phyloP scores from a whole-genome alignment of 2,329 filamentous ascomycete species.

The Aureobasidium sp. region DNA sequence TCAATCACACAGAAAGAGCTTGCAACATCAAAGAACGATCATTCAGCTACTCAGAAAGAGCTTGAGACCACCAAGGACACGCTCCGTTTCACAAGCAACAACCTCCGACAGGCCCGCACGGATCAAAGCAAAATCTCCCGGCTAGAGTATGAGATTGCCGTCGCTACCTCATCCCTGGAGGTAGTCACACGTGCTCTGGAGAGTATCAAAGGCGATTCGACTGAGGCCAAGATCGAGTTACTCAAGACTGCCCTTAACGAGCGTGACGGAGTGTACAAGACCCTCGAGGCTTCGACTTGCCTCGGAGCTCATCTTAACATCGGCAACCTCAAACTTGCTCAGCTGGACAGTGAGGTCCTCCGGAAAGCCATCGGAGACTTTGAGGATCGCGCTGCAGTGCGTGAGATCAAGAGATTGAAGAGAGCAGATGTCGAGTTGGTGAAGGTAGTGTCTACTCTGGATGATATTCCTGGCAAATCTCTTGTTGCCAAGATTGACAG shows the following conservation, averaged over 20 bases:
- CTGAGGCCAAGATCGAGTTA: neutral
- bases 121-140: too few species aligned
- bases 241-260: neutral
- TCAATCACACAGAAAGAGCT: too few species aligned
- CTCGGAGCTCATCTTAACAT: neutral
- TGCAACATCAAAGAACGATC: too few species aligned
- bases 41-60: too few species aligned
- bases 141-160: too few species aligned
- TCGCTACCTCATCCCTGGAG: too few species aligned
- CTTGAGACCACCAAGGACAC: too few species aligned
- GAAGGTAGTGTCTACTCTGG: neutral
- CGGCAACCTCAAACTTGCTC: neutral
- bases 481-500: neutral
- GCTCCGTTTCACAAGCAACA: too few species aligned
- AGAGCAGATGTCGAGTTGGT: neutral
- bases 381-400: neutral
- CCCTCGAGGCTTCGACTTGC: neutral
- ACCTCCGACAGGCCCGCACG: too few species aligned
- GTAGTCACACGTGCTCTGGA: neutral
- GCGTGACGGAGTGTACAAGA: neutral
- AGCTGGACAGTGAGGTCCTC: neutral
- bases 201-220: neutral
- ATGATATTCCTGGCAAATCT: neutral
- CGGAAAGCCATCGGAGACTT: neutral
- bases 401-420: neutral